A percentile compares a stretch with the other conserved stretches of the same genome.
phyloP scores from a whole-genome alignment of 2,329 filamentous ascomycete species.

The Clonostachys rosea region DNA sequence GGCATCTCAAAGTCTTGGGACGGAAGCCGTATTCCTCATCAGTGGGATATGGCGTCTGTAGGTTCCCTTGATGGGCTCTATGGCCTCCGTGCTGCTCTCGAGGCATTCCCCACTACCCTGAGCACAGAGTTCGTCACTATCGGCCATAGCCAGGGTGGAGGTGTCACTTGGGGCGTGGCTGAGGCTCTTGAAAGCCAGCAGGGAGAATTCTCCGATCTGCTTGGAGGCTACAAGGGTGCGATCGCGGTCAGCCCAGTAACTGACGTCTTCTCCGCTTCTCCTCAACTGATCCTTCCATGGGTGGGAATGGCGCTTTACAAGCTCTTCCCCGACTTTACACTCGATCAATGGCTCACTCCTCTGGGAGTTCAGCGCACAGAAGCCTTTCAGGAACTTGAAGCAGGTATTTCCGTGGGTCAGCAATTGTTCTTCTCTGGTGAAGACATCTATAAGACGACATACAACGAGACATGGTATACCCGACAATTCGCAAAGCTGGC shows the following conservation, averaged over 20 bases:
- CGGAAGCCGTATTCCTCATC: conserved; percentile 27
- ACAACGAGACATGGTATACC: conserved; percentile 1
- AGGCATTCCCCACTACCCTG: conserved; percentile 26
- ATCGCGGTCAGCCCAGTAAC: conserved; percentile 6
- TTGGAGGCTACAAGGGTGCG: conserved; percentile 6
- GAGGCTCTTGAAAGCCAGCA: conserved; percentile 1
- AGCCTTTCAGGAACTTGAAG: conserved; percentile 4
- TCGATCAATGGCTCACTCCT: conserved; percentile 20
- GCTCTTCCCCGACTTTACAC: conserved; percentile 7
- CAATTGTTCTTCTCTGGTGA: conserved; percentile 1
- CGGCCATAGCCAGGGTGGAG: conserved; percentile 41
- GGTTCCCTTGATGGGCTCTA: conserved; percentile 36
- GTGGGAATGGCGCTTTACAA: not conserved
- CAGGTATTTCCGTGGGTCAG: not conserved
- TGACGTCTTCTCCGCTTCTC: not conserved
- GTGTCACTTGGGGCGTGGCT: conserved; percentile 27
- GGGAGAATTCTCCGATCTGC: not conserved
- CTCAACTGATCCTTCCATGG: not conserved
- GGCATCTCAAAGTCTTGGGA: conserved; percentile 25
- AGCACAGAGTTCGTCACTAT: conserved; percentile 31
- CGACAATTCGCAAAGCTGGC: not conserved
- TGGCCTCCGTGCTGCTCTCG: conserved; percentile 30
- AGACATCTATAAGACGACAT: not conserved
- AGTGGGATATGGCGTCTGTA: conserved; percentile 27
- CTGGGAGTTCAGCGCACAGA: conserved; percentile 3